Conservation (phyloP, 345 rosid genomes). For the Cardamine occulta region DNA sequence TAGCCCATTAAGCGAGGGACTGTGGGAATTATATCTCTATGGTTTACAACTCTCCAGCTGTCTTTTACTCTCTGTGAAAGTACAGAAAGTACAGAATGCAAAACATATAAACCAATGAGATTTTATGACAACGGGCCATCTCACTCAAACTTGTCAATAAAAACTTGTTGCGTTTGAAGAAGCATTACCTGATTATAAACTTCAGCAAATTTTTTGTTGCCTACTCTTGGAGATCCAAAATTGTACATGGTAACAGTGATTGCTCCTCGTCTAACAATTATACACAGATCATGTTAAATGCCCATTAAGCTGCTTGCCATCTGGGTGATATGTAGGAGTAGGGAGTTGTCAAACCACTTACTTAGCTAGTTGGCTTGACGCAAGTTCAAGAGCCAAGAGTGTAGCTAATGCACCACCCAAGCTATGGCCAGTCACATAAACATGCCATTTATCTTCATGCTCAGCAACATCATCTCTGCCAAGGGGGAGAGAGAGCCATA, state of each 20-base stretch:
- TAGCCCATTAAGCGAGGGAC: conserved; percentile 97
- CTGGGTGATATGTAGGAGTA: conserved; percentile 10
- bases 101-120: conserved; percentile 23
- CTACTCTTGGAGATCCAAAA: conserved; percentile 98
- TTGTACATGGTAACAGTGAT: conserved; percentile 87
- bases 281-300: conserved; percentile 24
- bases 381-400: conserved; percentile 90
- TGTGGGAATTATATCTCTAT: conserved; percentile 97
- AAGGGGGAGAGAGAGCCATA: conserved; percentile 16
- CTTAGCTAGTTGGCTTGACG: conserved; percentile 86
- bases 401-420: conserved; percentile 97
- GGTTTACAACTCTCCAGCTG: conserved; percentile 96
- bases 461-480: conserved; percentile 65
- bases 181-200: conserved; percentile 75
- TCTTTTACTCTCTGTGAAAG: conserved; percentile 79
- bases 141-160: conserved; percentile 17
- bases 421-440: conserved; percentile 96
- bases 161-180: conserved; percentile 13
- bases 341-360: conserved; percentile 43
- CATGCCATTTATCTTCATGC: conserved; percentile 65
- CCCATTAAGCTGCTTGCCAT: conserved; percentile 2
- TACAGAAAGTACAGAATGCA: not conserved
- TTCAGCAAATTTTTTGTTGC: conserved; percentile 86
- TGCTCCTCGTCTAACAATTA: conserved; percentile 60
- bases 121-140: not conserved